Percentiles rank a stretch among this genome's conserved stretches.
Evolutionary conservation across 192 early-diverging fungal species (phyloP).

Genomic region (Thamnidium elegans): DNA sequence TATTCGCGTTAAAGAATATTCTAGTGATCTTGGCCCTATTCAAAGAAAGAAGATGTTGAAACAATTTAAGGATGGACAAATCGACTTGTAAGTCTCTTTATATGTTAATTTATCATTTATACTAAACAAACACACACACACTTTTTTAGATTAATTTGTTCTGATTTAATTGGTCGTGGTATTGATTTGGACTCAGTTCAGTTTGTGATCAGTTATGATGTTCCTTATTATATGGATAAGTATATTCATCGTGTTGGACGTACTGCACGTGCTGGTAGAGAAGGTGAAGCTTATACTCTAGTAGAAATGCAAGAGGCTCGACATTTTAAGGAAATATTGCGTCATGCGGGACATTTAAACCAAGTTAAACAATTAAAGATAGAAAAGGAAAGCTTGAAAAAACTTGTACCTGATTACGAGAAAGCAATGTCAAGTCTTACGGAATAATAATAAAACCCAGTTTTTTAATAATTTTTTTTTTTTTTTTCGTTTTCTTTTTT

Average conservation of each 20-base stretch:
- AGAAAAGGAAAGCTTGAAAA: slow-evolving; percentile 38
- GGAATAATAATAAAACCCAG: slow-evolving; percentile 1
- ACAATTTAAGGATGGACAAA: slow-evolving; percentile 64
- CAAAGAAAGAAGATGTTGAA: slow-evolving; percentile 62
- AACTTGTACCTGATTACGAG: slow-evolving; percentile 36
- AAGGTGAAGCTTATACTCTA: slow-evolving; percentile 76
- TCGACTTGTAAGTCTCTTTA: slow-evolving; percentile 48
- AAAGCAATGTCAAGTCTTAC: slow-evolving; percentile 36
- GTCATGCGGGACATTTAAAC: slow-evolving; percentile 57
- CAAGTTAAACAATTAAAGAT: slow-evolving; percentile 55
- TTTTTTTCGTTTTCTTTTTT: neutral
- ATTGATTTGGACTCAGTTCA: slow-evolving; percentile 81
- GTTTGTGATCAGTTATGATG: slow-evolving; percentile 85
- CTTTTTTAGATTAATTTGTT: slow-evolving; percentile 60
- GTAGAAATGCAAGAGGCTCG: slow-evolving; percentile 65
- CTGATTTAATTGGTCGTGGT: slow-evolving; percentile 88
- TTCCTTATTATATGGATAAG: slow-evolving; percentile 74
- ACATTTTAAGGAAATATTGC: slow-evolving; percentile 73
- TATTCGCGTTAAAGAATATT: slow-evolving; percentile 64
- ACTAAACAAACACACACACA: neutral
- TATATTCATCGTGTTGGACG: slow-evolving; percentile 94
- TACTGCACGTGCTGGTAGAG: slow-evolving; percentile 84
- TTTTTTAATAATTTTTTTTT: neutral
- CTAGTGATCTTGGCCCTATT: slow-evolving; percentile 64
- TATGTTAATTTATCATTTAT: neutral